Base-by-base conservation (phyloP, 306 rosid species). In the Canavalia gladiata region DNA sequence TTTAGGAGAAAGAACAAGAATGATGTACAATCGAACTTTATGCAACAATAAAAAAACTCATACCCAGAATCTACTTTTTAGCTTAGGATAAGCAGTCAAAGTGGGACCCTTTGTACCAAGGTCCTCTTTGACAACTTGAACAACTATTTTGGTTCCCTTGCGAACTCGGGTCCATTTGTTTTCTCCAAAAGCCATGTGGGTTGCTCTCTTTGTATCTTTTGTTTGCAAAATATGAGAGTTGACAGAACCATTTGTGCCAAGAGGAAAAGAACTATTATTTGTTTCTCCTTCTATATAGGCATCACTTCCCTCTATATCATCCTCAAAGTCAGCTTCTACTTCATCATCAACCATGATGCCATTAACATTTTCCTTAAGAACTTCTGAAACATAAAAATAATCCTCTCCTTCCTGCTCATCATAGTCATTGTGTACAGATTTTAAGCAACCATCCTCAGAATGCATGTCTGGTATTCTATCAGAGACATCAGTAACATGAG, bases 21-120 rank as follows among this genome's bases (percentile, higher is more conserved):
- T 51, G 75, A 62, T 51, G 59, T 34, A 51, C 2, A 71, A 68
- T 43, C 72, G 18, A 70, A 78, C 66, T 55, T 81, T 41, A 62
- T 28, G 7, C 31, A 43, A 54, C 35, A 71, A 54, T 41, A 73
- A 72, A 67, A 66, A 60, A 49, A 37, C 11, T 81, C 85, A 69
- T 89, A 95, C 98, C 99, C 98, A 95, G 94, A 95, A 95, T 90
- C 99, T 89, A 87, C 99, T 93, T 88, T 87, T 88, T 83, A 95
- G 84, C 85, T 81, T 90, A 68, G 99, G 98, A 83, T 87, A 89
- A 74, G 99, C 91, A 57, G 99, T 91, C 72, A 95, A 77, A 31
- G 87, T 88, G 37, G 99, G 99, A 76, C 99, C 94, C 85, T 95
- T 93, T 33, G 96, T 82, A 81, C 99, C 99, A 69, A 93, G 83